These are phyloP conservation scores for Cryptococcus deneoformans DNA, from an alignment of 1,284 basidiomycete genomes.

Conservation along the genomic window DNA sequence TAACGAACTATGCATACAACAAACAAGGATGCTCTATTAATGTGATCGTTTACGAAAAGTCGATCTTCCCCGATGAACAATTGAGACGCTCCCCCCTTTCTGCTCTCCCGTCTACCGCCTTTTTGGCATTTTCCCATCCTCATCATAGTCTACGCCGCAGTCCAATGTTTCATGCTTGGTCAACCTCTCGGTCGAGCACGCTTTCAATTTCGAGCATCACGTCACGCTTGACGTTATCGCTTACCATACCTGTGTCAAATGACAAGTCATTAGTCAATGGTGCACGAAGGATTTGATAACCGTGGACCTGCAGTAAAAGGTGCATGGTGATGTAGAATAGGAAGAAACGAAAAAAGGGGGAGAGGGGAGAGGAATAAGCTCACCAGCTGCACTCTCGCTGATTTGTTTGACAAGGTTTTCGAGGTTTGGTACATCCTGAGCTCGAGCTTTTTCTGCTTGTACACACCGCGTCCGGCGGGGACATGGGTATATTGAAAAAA, in stretches of 20 bases:
- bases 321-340: too few species aligned
- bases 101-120: neutral
- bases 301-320: neutral
- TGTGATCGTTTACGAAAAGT: too few species aligned
- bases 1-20: too few species aligned
- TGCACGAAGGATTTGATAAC: neutral
- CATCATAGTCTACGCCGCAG: neutral
- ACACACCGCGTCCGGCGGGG: neutral
- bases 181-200: slow-evolving; percentile 40
- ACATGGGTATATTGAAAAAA: neutral
- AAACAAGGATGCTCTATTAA: too few species aligned
- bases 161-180: slow-evolving; percentile 23
- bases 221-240: slow-evolving; percentile 11
- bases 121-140: neutral
- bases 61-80: too few species aligned
- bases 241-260: slow-evolving; percentile 6
- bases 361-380: slow-evolving; percentile 5
- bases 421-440: slow-evolving; percentile 34
- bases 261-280: neutral
- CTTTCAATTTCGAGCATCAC: slow-evolving; percentile 41
- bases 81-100: too few species aligned
- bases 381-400: slow-evolving; percentile 29
- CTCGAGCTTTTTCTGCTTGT: slow-evolving; percentile 32
- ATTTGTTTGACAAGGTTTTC: slow-evolving; percentile 32
- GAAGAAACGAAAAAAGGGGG: neutral